Evolutionary conservation across 2,329 filamentous ascomycete species (phyloP), one percentile per base, ranked within the genome.

Genomic region (Colletotrichum lini): DNA sequence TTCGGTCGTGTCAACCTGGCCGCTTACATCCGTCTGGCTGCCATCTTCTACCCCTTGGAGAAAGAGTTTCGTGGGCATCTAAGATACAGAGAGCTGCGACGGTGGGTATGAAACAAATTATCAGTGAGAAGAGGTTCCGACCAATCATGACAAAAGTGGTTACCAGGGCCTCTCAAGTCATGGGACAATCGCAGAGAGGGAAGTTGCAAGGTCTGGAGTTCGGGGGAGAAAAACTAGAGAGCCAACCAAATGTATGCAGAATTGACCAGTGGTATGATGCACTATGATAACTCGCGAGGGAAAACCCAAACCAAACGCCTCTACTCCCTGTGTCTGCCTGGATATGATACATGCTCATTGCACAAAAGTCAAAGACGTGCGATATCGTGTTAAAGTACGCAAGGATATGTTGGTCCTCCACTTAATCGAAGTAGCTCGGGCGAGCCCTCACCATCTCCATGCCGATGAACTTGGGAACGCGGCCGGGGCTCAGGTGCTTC

Each of bases 371-470:
- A 44, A 70, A 47, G 50, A 18, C 15, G 4, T 10, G 13, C 9
- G 38, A 8, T 4, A 23, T 42, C 15, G 18, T 7, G 16, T 26
- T 3, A 10, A 9, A 40, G 10, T 15, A 26, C 6, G 16, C 59
- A 10, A 16, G 35, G 35, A n/a, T 23, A 45, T 15, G 23, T n/a
- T 54, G 23, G 7, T 23, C 18, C 15, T 26, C 64, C 30, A 35
- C 30, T 35, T 71, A 71, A 23, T 71, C 68, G 52, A 71, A 71
- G 50, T 67, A 65, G 52, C 56, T 60, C 23, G 50, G 64, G 7
- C 57, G 57, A 47, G 65, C 65, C 58, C 58, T 58, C 18, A 73
- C 38, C 52, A 73, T 57, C 23, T 73, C 72, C 49, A 70, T 64
- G 13, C 69, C 72, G 10, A 38, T 56, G n/a, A 73, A 47, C 45